Evolutionary conservation across 2,329 filamentous ascomycete species (phyloP).

Genomic region (Simplicillium sp.): DNA sequence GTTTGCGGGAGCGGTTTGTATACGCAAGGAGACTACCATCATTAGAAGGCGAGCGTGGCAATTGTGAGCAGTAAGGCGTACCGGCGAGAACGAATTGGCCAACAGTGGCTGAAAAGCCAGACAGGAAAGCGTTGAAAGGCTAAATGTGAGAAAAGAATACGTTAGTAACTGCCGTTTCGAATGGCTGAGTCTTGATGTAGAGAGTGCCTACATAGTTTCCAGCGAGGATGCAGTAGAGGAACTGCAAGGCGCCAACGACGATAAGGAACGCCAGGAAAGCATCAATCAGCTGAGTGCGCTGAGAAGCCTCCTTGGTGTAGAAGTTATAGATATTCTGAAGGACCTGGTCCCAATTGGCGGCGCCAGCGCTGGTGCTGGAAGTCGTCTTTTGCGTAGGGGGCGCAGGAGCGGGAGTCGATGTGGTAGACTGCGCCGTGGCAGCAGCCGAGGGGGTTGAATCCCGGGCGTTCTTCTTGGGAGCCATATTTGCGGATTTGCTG

Average conservation of each 20-base stretch:
- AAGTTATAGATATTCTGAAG: conserved; percentile 62
- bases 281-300: conserved; percentile 87
- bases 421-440: conserved; percentile 10
- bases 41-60: neutral
- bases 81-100: conserved; percentile 96
- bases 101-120: conserved; percentile 88
- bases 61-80: conserved; percentile 26
- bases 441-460: conserved; percentile 22
- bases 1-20: conserved; percentile 83
- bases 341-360: conserved; percentile 46
- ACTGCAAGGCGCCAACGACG: conserved; percentile 80
- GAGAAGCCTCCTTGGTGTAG: conserved; percentile 74
- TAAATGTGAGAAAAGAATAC: conserved; percentile 27
- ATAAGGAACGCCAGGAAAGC: conserved; percentile 84
- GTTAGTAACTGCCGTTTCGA: neutral
- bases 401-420: conserved; percentile 9
- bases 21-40: conserved; percentile 59
- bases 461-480: conserved; percentile 37
- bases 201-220: conserved; percentile 81
- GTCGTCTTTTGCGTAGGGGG: conserved; percentile 11
- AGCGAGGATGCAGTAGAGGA: conserved; percentile 81
- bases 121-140: conserved; percentile 98
- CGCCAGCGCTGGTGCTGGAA: conserved; percentile 15
- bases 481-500: conserved; percentile 25
- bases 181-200: neutral